These are phyloP conservation scores for Deinandra increscens DNA, from an alignment of 129 eudicot genomes.

Conservation along the genomic window DNA sequence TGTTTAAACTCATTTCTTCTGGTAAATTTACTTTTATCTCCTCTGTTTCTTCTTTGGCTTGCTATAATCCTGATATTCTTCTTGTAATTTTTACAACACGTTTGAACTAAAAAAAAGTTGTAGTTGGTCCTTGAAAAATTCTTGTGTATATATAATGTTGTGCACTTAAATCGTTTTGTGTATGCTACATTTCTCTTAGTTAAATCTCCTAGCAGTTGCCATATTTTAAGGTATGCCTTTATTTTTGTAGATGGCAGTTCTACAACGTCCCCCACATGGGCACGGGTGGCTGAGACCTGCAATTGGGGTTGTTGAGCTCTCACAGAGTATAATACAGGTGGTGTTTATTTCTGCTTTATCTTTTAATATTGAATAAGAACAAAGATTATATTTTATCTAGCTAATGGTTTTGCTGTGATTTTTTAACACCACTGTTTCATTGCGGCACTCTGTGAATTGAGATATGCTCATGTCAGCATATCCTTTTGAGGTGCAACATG, in stretches of 20 bases:
- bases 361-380: not conserved
- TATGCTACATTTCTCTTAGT: not conserved
- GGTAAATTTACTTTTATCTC: not conserved
- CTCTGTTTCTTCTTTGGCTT: not conserved
- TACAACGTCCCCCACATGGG: slow-evolving; percentile 87
- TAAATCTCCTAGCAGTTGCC: slow-evolving; percentile 3
- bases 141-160: not conserved
- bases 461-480: not conserved
- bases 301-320: slow-evolving; percentile 92
- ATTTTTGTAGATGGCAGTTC: slow-evolving; percentile 73
- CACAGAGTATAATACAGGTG: slow-evolving; percentile 88
- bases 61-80: not conserved
- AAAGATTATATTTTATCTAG: slow-evolving; percentile 5
- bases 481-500: not conserved
- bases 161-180: not conserved
- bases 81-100: not conserved
- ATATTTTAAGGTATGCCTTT: not conserved
- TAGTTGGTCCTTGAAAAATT: not conserved
- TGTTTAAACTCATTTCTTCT: slow-evolving; percentile 7
- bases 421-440: not conserved
- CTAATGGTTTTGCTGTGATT: not conserved
- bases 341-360: slow-evolving; percentile 12
- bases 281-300: slow-evolving; percentile 99
- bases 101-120: not conserved
- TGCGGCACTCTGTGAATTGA: not conserved